A percentile compares a stretch with the other conserved stretches of the same genome.
phyloP scores from a whole-genome alignment of 805 yeast genomes.

The Pichia paraexigua region DNA sequence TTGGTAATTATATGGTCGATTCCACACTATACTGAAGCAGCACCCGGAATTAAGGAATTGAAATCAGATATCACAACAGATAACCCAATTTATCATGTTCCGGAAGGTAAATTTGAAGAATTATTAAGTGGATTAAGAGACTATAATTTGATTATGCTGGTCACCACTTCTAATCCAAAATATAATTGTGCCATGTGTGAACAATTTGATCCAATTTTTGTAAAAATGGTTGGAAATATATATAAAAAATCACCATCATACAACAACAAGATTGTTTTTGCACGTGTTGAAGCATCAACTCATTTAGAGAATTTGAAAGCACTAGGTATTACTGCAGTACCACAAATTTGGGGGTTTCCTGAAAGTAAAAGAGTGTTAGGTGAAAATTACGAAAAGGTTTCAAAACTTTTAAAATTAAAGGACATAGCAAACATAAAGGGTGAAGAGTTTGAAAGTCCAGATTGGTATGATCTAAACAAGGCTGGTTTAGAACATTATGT shows the following conservation, averaged over 20 bases:
- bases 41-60: slow-evolving; percentile 2
- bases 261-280: slow-evolving; percentile 36
- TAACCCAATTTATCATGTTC: slow-evolving; percentile 20
- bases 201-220: slow-evolving; percentile 34
- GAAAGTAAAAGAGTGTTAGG: slow-evolving; percentile 10
- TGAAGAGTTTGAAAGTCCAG: slow-evolving; percentile 1
- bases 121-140: slow-evolving; percentile 42
- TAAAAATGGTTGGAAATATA: slow-evolving; percentile 37
- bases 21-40: neutral
- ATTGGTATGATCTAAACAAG: slow-evolving; percentile 5
- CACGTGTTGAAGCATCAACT: slow-evolving; percentile 40
- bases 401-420: neutral
- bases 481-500: slow-evolving; percentile 13
- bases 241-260: slow-evolving; percentile 35
- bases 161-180: slow-evolving; percentile 40
- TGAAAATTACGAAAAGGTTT: neutral
- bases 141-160: slow-evolving; percentile 41
- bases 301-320: slow-evolving; percentile 36
- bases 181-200: slow-evolving; percentile 43
- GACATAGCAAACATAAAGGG: neutral
- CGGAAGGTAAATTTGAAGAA: slow-evolving; percentile 32
- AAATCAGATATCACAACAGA: neutral
- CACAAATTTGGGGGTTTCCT: slow-evolving; percentile 64
- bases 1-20: neutral
- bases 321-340: slow-evolving; percentile 43